Conservation (phyloP, 352 stramenopile species). For the Aphanomyces stellatus region DNA sequence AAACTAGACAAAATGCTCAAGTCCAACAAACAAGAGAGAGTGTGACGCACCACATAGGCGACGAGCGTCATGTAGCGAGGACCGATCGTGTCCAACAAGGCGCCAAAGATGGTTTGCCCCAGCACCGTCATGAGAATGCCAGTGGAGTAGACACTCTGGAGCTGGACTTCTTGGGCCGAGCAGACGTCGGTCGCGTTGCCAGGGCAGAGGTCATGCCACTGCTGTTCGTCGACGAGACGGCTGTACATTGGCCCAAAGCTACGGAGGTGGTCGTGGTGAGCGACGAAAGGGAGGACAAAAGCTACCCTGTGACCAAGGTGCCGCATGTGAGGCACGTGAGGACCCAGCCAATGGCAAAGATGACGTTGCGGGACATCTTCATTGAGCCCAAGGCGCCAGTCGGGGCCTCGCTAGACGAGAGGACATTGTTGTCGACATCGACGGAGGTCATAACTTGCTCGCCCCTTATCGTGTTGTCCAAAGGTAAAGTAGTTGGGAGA, state of each 20-base stretch:
- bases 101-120: conserved; percentile 13
- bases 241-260: conserved; percentile 18
- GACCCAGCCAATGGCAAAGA: not conserved
- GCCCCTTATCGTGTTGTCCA: no score
- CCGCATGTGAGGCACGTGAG: conserved; percentile 8
- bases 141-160: conserved; percentile 14
- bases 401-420: no score
- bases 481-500: no score
- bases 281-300: not conserved
- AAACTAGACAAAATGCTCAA: not conserved
- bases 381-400: no score
- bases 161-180: conserved; percentile 14
- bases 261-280: not conserved
- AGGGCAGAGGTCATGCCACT: conserved; percentile 18
- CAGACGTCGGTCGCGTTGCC: conserved; percentile 5
- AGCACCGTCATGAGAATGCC: conserved; percentile 11
- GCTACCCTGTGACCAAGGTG: not conserved
- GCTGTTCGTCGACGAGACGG: conserved; percentile 1
- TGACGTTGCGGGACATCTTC: conserved; percentile 23
- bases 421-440: no score
- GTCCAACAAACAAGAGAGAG: not conserved
- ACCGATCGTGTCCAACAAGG: not conserved
- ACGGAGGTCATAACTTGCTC: no score
- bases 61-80: conserved; percentile 16
- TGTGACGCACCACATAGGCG: not conserved